Percentiles rank a stretch among this genome's conserved stretches.
Conservation (phyloP, 345 rosid genomes). For the Durio zibethinus region DNA sequence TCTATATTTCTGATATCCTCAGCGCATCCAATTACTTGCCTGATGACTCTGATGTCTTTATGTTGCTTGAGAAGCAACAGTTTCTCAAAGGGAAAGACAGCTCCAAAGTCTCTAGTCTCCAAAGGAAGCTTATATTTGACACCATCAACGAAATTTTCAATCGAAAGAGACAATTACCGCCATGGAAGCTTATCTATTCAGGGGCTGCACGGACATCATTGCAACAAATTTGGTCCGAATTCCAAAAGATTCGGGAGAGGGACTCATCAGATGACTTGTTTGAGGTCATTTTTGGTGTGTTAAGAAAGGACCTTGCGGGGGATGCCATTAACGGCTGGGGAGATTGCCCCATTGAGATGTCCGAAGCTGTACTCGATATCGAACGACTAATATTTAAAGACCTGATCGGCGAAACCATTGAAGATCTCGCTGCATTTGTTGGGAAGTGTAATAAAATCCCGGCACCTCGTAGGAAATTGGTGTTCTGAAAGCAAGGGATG, state of each 20-base stretch:
- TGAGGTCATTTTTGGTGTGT: conserved; percentile 59
- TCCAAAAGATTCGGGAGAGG: conserved; percentile 47
- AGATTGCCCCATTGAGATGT: conserved; percentile 60
- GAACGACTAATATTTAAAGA: conserved; percentile 85
- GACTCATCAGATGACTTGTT: conserved; percentile 48
- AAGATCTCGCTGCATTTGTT: conserved; percentile 47
- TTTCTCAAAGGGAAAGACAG: conserved; percentile 52
- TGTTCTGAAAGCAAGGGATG: conserved; percentile 45
- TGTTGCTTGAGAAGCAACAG: conserved; percentile 72
- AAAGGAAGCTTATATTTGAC: conserved; percentile 71
- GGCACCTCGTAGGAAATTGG: conserved; percentile 55
- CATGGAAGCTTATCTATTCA: conserved; percentile 41
- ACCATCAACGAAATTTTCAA: conserved; percentile 55
- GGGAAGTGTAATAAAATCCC: conserved; percentile 22
- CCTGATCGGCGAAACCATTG: conserved; percentile 73
- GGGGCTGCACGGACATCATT: conserved; percentile 20
- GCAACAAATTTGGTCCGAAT: conserved; percentile 67
- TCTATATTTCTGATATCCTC: conserved; percentile 70
- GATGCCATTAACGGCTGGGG: conserved; percentile 59
- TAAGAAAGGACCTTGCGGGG: conserved; percentile 68
- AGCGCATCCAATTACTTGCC: conserved; percentile 54
- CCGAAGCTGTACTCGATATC: conserved; percentile 67
- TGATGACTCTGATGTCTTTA: conserved; percentile 52
- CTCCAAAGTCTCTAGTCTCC: conserved; percentile 46
- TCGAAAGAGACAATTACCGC: conserved; percentile 47